A percentile compares a stretch with the other conserved stretches of the same genome.
phyloP scores from a whole-genome alignment of 202 grass and related monocot genomes.

The Setaria italica region DNA sequence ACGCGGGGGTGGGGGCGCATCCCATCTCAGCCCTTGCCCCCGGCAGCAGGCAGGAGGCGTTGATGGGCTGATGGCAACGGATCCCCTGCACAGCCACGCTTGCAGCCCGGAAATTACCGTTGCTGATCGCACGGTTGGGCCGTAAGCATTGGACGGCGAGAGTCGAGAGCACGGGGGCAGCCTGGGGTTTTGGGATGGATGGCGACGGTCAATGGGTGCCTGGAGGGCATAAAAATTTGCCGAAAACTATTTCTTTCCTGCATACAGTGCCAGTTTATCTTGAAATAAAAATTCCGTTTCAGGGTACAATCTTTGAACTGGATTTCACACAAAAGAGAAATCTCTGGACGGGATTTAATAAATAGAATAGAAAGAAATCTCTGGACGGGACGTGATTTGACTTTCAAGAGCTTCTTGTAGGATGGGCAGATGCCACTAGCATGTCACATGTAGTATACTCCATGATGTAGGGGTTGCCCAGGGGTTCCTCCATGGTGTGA shows the following conservation, averaged over 20 bases:
- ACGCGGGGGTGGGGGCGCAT: constrained; percentile 42
- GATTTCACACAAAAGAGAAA: no score
- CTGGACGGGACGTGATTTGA: not conserved
- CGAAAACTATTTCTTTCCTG: not conserved
- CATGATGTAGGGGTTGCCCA: not conserved
- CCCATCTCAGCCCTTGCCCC: not conserved
- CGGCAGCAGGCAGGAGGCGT: not conserved
- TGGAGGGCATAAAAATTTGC: not conserved
- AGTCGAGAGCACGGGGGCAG: not conserved
- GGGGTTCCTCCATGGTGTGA: no score
- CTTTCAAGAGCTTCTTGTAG: no score
- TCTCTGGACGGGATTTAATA: not conserved
- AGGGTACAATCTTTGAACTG: no score
- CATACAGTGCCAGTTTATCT: no score
- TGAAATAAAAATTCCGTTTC: no score
- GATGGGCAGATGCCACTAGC: not conserved
- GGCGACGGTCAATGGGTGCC: not conserved
- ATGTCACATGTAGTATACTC: not conserved
- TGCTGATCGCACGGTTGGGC: not conserved
- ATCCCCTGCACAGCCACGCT: constrained; percentile 12
- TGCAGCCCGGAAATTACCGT: constrained; percentile 30
- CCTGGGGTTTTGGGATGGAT: not conserved
- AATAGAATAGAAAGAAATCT: not conserved
- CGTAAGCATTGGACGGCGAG: not conserved
- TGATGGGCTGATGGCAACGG: constrained; percentile 26